Conservation (phyloP, 2,329 filamentous ascomycete species). For the Nigrospora oryzae region DNA sequence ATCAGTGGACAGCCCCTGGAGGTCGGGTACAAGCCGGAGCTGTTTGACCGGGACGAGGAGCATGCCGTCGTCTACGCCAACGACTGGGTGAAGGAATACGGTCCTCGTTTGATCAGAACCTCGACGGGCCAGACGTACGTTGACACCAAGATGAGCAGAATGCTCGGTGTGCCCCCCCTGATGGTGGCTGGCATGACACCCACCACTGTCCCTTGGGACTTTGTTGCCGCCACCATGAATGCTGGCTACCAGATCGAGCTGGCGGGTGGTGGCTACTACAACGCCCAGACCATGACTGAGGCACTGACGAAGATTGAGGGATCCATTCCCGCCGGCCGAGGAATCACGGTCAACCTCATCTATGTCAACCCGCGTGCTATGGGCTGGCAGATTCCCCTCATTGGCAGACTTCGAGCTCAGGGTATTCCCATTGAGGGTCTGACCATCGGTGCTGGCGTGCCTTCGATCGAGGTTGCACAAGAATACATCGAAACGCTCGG, state of each 20-base stretch:
- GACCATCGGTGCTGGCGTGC: slow-evolving; percentile 87
- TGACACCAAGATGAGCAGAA: slow-evolving; percentile 90
- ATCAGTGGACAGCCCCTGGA: slow-evolving; percentile 84
- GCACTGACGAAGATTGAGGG: slow-evolving; percentile 80
- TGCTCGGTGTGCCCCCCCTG: slow-evolving; percentile 76
- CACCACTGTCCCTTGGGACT: slow-evolving; percentile 81
- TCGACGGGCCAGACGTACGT: slow-evolving; percentile 85
- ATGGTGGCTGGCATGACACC: slow-evolving; percentile 95
- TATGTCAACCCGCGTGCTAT: slow-evolving; percentile 86
- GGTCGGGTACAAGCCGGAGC: slow-evolving; percentile 94
- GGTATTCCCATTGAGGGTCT: slow-evolving; percentile 88
- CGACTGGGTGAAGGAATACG: slow-evolving; percentile 97
- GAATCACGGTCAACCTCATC: slow-evolving; percentile 84
- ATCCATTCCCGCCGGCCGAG: slow-evolving; percentile 73
- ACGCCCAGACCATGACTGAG: slow-evolving; percentile 71
- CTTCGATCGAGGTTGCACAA: slow-evolving; percentile 85
- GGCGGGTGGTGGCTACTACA: slow-evolving; percentile 83
- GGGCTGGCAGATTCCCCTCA: slow-evolving; percentile 84
- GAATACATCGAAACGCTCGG: slow-evolving; percentile 91
- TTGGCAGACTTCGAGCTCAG: slow-evolving; percentile 71
- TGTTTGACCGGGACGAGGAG: slow-evolving; percentile 94
- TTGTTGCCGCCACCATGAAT: slow-evolving; percentile 87
- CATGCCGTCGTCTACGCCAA: slow-evolving; percentile 90
- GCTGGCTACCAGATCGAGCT: slow-evolving; percentile 92
- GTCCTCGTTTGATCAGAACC: slow-evolving; percentile 84